phyloP scores from a whole-genome alignment of 371 early-diverging fungal genomes.

The Entomophthora muscae region DNA sequence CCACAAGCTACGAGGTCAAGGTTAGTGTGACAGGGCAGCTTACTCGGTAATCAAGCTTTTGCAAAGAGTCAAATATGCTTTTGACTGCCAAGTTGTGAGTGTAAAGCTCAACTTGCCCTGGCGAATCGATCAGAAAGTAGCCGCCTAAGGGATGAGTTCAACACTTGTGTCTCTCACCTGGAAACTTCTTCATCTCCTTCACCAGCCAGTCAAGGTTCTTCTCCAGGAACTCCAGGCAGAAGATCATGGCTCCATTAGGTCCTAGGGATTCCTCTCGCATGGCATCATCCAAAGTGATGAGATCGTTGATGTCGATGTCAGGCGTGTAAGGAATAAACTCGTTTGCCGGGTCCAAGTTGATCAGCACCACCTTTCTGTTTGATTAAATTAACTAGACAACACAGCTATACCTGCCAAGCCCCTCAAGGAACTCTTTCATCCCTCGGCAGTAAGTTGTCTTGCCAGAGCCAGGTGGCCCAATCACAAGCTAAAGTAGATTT shows the following conservation, averaged over 20 bases:
- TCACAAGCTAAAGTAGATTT: slow-evolving; percentile 83
- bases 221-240: slow-evolving; percentile 84
- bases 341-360: slow-evolving; percentile 98
- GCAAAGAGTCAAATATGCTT: slow-evolving; percentile 55
- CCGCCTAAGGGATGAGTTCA: slow-evolving; percentile 28
- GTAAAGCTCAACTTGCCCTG: slow-evolving; percentile 98
- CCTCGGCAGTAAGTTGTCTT: slow-evolving; percentile 95
- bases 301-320: slow-evolving; percentile 75
- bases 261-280: slow-evolving; percentile 90
- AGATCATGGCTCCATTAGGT: slow-evolving; percentile 97
- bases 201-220: slow-evolving; percentile 90
- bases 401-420: slow-evolving; percentile 41
- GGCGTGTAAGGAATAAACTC: slow-evolving; percentile 75
- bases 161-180: slow-evolving; percentile 19
- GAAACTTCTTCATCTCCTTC: slow-evolving; percentile 52
- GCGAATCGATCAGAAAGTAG: slow-evolving; percentile 94
- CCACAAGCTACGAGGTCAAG: slow-evolving; percentile 32
- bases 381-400: background rate
- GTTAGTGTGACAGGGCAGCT: background rate
- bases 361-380: slow-evolving; percentile 58
- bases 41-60: slow-evolving; percentile 56
- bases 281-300: slow-evolving; percentile 88
- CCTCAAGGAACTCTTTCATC: slow-evolving; percentile 69
- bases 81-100: no score
- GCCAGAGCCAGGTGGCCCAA: slow-evolving; percentile 96